Evolutionary conservation across 306 rosid species (phyloP), one percentile per base, ranked within the genome.

Genomic region (Quercus aquifolioides): DNA sequence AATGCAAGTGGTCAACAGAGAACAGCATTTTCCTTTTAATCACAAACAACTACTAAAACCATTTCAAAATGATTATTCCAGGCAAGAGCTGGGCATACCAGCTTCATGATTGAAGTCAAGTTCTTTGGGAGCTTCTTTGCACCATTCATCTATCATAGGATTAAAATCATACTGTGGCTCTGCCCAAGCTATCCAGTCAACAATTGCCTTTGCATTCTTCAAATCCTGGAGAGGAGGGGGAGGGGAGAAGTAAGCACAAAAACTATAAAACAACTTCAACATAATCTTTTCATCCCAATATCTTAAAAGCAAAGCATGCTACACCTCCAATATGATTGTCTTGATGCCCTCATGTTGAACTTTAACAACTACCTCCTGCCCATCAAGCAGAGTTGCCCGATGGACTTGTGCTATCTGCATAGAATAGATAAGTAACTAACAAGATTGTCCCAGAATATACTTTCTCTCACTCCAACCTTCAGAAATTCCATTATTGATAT

Each of bases 151-250:
- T 76, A 96, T 96, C 89, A 96, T 91, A 55, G 99, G 99, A 84
- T 90, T 96, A 46, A 96, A 93, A 85, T 96, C 83, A 69, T 91
- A 90, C 62, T 93, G 98, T 21, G 99, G 99, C 78, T 96, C 98
- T 1, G 94, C 98, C 99, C 99, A 96, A 60, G 96, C 98, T 90
- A 93, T 89, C 99, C 99, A 96, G 86, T 96, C 99, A 76, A 87
- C 88, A 78, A 96, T 85, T 75, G 96, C 72, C 90, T 96, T 96
- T 0, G 99, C 98, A 91, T 89, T 96, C 87, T 89, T 93, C 82
- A 96, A 87, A 86, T 96, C 99, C 99, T 96, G 89, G 68, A 83
- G 79, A 3, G 11, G 46, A 41, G 46, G 46, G 46, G 11, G 46
- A 41, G 11, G 46, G 83, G 52, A 79, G 83, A 19, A 20, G 70